Evolutionary conservation across 495 filamentous ascomycete species (phyloP), one percentile per base, ranked within the genome.

Genomic region (Xylaria intraflava): DNA sequence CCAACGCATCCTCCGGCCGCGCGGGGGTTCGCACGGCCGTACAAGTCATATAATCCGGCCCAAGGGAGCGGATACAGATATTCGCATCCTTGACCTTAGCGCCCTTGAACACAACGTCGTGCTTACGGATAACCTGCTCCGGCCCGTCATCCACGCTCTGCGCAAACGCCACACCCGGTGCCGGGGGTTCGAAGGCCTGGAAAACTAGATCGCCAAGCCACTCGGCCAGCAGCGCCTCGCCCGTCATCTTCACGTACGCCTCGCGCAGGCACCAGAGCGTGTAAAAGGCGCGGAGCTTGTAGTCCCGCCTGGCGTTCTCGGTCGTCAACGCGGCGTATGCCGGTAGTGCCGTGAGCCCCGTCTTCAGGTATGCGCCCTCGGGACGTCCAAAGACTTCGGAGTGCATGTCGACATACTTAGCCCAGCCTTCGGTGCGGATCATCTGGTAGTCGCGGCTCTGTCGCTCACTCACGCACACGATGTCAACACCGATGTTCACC

Each of bases 181-280:
- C 43, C 27, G 71, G 67, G 27, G 74, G 59, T 59, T 75, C 71
- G 17, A 78, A 57, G 58, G 86, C 78, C 42, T 71, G 66, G 50
- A 92, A 89, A 55, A 87, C 82, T 35, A 89, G 62, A 17, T 85
- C 74, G 48, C 75, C 72, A 49, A 95, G 65, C 90, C 89, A 95
- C 2, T 78, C 73, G 3, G 90, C 90, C 30, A 95, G 71, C 44
- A 96, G 72, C 16, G 88, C 90, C 59, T 95, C 90, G 26, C 90
- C 90, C 8, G 88, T 89, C 80, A 96, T 82, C 78, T 96, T 96
- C 57, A 96, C 82, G 70, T 90, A 96, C 0, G 90, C 87, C 70
- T 96, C 90, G 59, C 93, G 87, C 49, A 93, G 75, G 49, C 85
- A 89, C 88, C 89, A 96, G 58, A 86, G 87, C 2, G 90, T 83